Conservation (phyloP, 768 basidiomycete species). For the Crucibulum laeve region DNA sequence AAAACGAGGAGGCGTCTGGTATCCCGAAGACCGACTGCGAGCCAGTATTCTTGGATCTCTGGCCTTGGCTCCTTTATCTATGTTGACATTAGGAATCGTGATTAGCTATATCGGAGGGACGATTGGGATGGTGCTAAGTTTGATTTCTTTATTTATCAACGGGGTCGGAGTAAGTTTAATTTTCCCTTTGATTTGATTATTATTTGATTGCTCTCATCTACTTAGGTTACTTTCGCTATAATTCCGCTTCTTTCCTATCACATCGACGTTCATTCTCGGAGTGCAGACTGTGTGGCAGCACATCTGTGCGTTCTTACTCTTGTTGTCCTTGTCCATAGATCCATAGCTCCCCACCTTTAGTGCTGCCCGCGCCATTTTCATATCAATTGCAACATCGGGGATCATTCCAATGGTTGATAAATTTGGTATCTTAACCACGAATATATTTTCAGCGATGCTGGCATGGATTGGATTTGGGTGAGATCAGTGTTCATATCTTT, state of each 20-base stretch:
- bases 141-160: constrained; percentile 58
- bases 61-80: constrained; percentile 48
- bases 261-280: constrained; percentile 55
- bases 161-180: constrained; percentile 55
- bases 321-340: too few relatives aligned
- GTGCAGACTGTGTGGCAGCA: constrained; percentile 60
- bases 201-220: not conserved
- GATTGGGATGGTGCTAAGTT: constrained; percentile 43
- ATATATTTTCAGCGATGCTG: too few relatives aligned
- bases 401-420: too few relatives aligned
- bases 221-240: constrained; percentile 54
- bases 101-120: constrained; percentile 45
- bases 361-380: too few relatives aligned
- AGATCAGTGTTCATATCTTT: too few relatives aligned
- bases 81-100: constrained; percentile 44
- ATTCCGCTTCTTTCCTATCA: constrained; percentile 52
- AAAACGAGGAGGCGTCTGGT: constrained; percentile 51
- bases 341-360: too few relatives aligned
- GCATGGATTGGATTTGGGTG: too few relatives aligned
- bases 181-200: not conserved
- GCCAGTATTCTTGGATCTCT: constrained; percentile 42
- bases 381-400: too few relatives aligned
- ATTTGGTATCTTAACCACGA: too few relatives aligned
- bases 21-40: constrained; percentile 66
- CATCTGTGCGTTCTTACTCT: constrained; percentile 34